These are phyloP conservation scores for Fragilaria radians DNA, from an alignment of 108 stramenopile species.

Conservation along the genomic window DNA sequence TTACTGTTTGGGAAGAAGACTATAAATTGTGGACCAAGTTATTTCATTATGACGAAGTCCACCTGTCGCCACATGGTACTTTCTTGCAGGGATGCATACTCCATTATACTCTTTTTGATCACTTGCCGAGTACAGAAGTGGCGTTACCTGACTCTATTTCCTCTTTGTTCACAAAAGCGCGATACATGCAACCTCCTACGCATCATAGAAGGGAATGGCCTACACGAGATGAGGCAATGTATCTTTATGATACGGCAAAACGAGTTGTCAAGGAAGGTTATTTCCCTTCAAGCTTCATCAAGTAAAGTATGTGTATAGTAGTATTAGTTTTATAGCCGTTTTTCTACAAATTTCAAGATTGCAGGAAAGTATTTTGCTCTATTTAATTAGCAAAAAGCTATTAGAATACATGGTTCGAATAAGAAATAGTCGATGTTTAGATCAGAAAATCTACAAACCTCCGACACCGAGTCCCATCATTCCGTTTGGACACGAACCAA, in stretches of 20 bases:
- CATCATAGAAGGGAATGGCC: background rate
- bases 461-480: background rate
- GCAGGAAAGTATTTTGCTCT: too few relatives aligned
- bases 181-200: background rate
- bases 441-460: background rate
- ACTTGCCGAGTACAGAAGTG: background rate
- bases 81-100: constrained; percentile 10
- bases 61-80: constrained; percentile 8
- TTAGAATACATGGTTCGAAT: too few relatives aligned
- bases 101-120: constrained; percentile 6
- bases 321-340: too few relatives aligned
- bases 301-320: too few relatives aligned
- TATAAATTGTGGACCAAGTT: constrained; percentile 5
- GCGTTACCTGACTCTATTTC: background rate
- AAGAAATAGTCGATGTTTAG: too few relatives aligned
- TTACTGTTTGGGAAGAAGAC: constrained; percentile 7
- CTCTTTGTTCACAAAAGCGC: background rate
- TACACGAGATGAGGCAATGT: background rate
- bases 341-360: too few relatives aligned
- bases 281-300: background rate
- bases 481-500: constrained; percentile 1
- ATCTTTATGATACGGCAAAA: background rate
- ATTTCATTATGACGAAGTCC: constrained; percentile 8
- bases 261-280: background rate
- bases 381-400: too few relatives aligned